Conservation (phyloP, 768 basidiomycete genomes). For the Termitomyces sp. region DNA sequence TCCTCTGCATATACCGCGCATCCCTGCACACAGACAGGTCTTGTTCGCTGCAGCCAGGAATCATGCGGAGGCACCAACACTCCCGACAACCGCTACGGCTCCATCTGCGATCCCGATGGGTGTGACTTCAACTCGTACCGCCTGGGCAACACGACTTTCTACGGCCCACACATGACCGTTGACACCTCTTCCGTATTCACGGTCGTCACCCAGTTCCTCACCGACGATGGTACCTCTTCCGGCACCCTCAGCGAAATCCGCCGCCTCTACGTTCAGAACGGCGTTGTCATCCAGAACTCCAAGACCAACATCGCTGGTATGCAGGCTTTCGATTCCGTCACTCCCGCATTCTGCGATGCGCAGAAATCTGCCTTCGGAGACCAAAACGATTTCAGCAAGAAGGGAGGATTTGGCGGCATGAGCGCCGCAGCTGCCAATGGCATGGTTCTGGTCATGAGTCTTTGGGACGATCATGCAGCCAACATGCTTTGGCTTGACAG, state of each 20-base stretch:
- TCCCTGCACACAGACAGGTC: slow-evolving; percentile 35
- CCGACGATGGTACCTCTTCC: slow-evolving; percentile 35
- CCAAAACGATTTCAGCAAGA: background rate
- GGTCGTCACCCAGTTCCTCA: slow-evolving; percentile 56
- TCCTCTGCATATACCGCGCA: slow-evolving; percentile 49
- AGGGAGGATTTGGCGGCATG: slow-evolving; percentile 28
- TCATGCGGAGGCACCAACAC: slow-evolving; percentile 26
- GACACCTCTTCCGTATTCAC: slow-evolving; percentile 48
- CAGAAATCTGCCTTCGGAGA: slow-evolving; percentile 38
- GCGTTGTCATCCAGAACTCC: slow-evolving; percentile 46
- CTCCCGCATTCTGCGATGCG: slow-evolving; percentile 37
- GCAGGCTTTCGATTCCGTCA: slow-evolving; percentile 37
- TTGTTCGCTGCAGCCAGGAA: slow-evolving; percentile 36
- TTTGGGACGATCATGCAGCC: slow-evolving; percentile 38
- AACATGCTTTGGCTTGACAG: slow-evolving; percentile 24
- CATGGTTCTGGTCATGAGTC: slow-evolving; percentile 35
- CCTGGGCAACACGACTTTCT: slow-evolving; percentile 42
- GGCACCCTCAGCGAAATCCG: slow-evolving; percentile 50
- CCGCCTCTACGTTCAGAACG: slow-evolving; percentile 24
- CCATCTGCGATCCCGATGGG: slow-evolving; percentile 26
- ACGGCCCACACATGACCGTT: slow-evolving; percentile 40
- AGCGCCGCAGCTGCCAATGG: slow-evolving; percentile 30
- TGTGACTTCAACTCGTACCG: slow-evolving; percentile 57
- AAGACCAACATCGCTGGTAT: slow-evolving; percentile 39
- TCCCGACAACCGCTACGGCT: slow-evolving; percentile 27